Percentiles rank a stretch among this genome's conserved stretches.
These are phyloP conservation scores for Strobilomyces dryophilus DNA, from an alignment of 768 basidiomycete species.

Conservation along the genomic window DNA sequence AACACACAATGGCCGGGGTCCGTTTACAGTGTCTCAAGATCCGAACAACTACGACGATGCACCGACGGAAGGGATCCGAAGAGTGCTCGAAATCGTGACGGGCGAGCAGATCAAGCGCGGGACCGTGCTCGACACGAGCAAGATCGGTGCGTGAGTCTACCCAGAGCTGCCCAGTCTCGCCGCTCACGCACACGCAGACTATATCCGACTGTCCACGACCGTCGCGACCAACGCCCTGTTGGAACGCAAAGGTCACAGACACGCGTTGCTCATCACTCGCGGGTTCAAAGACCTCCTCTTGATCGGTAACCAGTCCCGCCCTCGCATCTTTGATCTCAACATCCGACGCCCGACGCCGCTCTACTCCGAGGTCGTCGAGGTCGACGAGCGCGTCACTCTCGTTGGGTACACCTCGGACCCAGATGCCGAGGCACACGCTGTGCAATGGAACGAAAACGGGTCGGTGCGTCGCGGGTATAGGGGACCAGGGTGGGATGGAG, in stretches of 20 bases:
- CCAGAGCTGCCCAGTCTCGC: no score
- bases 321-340: slow-evolving; percentile 91
- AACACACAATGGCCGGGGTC: not conserved
- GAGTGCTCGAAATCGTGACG: slow-evolving; percentile 76
- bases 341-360: slow-evolving; percentile 75
- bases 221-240: slow-evolving; percentile 95
- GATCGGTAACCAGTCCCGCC: slow-evolving; percentile 94
- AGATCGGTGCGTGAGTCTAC: slow-evolving; percentile 54
- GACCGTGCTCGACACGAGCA: slow-evolving; percentile 62
- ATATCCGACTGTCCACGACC: slow-evolving; percentile 89
- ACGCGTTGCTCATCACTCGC: slow-evolving; percentile 86
- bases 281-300: slow-evolving; percentile 90
- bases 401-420: slow-evolving; percentile 94
- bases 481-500: slow-evolving; percentile 74
- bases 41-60: slow-evolving; percentile 85
- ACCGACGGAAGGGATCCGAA: slow-evolving; percentile 89
- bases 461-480: slow-evolving; percentile 63
- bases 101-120: slow-evolving; percentile 67
- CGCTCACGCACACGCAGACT: slow-evolving; percentile 47
- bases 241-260: slow-evolving; percentile 90
- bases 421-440: slow-evolving; percentile 64
- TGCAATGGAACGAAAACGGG: slow-evolving; percentile 73
- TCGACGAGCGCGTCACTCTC: slow-evolving; percentile 91
- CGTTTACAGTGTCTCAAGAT: slow-evolving; percentile 78
- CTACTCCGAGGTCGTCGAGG: slow-evolving; percentile 60